phyloP scores from a whole-genome alignment of 2,329 filamentous ascomycete genomes.

The Nemania sp. region DNA sequence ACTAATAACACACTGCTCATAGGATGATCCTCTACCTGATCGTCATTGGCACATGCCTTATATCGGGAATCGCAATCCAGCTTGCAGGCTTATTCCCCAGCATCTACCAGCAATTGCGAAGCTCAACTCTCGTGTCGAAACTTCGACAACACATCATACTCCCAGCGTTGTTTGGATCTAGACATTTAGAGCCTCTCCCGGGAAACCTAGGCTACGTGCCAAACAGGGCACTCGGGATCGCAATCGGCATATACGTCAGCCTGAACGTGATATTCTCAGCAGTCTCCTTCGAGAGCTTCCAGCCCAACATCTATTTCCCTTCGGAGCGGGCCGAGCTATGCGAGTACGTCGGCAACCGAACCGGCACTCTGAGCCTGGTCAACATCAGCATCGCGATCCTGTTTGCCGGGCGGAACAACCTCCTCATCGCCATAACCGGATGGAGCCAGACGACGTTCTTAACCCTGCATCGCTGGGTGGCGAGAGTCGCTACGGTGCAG shows the following conservation, averaged over 20 bases:
- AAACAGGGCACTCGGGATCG: slow-evolving; percentile 22
- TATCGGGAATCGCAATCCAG: slow-evolving; percentile 28
- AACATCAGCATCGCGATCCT: slow-evolving; percentile 37
- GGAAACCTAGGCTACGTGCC: slow-evolving; percentile 29
- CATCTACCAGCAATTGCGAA: slow-evolving; percentile 13
- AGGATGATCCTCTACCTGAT: slow-evolving; percentile 30
- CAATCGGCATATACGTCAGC: slow-evolving; percentile 21
- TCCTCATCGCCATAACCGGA: slow-evolving; percentile 36
- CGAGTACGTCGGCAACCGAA: slow-evolving; percentile 41
- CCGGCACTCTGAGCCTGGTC: slow-evolving; percentile 34
- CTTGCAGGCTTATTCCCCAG: slow-evolving; percentile 16
- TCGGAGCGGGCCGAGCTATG: slow-evolving; percentile 21
- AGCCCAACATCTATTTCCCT: slow-evolving; percentile 27
- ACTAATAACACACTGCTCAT: not conserved
- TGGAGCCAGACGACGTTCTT: slow-evolving; percentile 40
- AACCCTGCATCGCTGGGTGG: slow-evolving; percentile 38
- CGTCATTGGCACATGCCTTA: slow-evolving; percentile 28
- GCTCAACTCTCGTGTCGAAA: slow-evolving; percentile 15
- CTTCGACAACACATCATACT: slow-evolving; percentile 23
- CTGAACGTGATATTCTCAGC: slow-evolving; percentile 29
- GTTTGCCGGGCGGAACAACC: slow-evolving; percentile 38
- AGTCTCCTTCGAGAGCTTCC: slow-evolving; percentile 26
- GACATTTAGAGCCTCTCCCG: slow-evolving; percentile 25
- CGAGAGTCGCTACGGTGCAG: slow-evolving; percentile 38
- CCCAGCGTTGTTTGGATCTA: slow-evolving; percentile 24